Evolutionary conservation across 2,329 filamentous ascomycete genomes (phyloP).

Genomic region (Coniochaeta hoffmannii): DNA sequence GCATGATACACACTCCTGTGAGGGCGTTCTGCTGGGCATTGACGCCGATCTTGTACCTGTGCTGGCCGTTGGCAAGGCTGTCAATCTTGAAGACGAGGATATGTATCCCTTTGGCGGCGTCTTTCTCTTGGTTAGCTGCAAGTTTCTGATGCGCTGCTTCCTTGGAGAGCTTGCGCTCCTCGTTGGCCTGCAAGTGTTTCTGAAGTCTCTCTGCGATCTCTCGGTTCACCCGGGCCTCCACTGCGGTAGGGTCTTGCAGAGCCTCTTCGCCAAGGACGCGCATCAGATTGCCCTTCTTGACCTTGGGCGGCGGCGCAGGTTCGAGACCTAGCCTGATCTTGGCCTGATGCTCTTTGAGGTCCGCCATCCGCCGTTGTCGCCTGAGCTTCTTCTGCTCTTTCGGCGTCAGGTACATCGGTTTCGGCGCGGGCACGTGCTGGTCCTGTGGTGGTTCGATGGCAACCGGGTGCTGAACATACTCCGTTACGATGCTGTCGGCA

Average conservation of each 20-base stretch:
- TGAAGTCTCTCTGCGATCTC: conserved; percentile 84
- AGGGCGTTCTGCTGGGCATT: conserved; percentile 86
- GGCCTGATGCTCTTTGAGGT: conserved; percentile 91
- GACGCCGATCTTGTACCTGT: conserved; percentile 85
- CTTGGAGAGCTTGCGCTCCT: conserved; percentile 79
- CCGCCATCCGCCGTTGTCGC: conserved; percentile 81
- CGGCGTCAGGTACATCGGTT: conserved; percentile 85
- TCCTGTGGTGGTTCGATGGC: conserved; percentile 88
- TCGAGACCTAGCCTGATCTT: conserved; percentile 89
- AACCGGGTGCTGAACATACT: conserved; percentile 89
- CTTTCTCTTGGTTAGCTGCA: conserved; percentile 72
- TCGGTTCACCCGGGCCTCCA: conserved; percentile 86
- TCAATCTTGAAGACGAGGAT: conserved; percentile 85
- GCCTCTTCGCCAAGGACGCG: conserved; percentile 83
- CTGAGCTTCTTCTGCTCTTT: conserved; percentile 90
- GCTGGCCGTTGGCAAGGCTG: conserved; percentile 84
- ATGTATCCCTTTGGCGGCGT: conserved; percentile 78
- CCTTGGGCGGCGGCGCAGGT: conserved; percentile 86
- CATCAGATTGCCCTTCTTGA: conserved; percentile 98
- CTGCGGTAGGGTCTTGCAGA: conserved; percentile 94
- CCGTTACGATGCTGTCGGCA: conserved; percentile 79
- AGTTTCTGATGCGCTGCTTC: conserved; percentile 84
- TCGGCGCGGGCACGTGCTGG: conserved; percentile 67
- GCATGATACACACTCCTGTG: conserved; percentile 85
- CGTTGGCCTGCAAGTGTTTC: conserved; percentile 71